Base-by-base conservation (phyloP, 441 rosid genomes). In the Adansonia gregorii region DNA sequence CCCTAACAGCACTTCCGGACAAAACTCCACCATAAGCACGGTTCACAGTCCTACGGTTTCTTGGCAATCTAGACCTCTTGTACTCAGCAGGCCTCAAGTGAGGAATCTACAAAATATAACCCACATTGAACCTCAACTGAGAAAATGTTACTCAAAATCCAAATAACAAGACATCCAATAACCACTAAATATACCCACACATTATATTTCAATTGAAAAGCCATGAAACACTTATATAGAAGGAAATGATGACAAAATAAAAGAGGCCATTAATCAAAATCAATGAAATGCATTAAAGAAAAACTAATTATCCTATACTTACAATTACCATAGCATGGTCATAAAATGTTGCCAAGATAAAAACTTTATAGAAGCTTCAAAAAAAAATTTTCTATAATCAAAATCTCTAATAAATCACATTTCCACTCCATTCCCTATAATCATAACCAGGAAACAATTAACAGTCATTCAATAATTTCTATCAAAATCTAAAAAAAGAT, bases 21-120 rank as follows among this genome's bases (percentile, higher is more conserved):
- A 79, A 66, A 19, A 79, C 80, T 15, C 84, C 76, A 49, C 75
- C 83, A 15, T 66, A 70, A 11, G 78, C 35, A 51, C 75, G 71
- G 78, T 80, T 77, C 54, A 77, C 70, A 6, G 80, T 77, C 75
- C 80, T 77, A 12, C 75, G 45, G 75, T 77, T 77, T 27, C 80
- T 77, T 3, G 80, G 72, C 69, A 77, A 69, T 48, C 75, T 48
- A 61, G 80, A 70, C 54, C 80, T 77, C 75, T 77, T 77, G 41
- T 77, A 77, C 75, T 77, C 80, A 4, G 75, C 75, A 11, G 80
- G 80, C 54, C 80, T 77, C 63, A 77, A 49, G 35, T 77, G 75
- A 48, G 80, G 75, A 49, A 77, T 69, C 80, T 77, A 74, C 11
- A 63, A 15, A 27, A 39, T 9, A 20, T 27, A 17, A 43, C 19